Percentiles rank a stretch among this genome's conserved stretches.
Conservation (phyloP, 805 yeast species). For the Candida parachauliodes region DNA sequence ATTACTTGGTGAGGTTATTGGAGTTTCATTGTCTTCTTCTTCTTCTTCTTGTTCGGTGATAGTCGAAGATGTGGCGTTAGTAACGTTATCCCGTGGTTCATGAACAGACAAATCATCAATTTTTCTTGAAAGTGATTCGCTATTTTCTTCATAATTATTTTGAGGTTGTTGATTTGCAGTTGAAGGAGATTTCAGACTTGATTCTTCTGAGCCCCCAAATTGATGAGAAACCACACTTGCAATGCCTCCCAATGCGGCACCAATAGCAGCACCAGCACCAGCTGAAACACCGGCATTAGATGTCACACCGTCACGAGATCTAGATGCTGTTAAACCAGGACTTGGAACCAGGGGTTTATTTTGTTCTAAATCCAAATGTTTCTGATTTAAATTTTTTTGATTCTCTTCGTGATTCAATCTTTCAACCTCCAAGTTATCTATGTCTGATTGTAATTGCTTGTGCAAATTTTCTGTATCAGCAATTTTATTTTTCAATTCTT, state of each 20-base stretch:
- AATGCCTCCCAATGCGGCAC: slow-evolving; percentile 8
- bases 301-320: slow-evolving; percentile 18
- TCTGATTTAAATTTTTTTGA: slow-evolving; percentile 12
- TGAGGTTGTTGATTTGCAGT: neutral
- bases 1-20: slow-evolving; percentile 45
- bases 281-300: slow-evolving; percentile 16
- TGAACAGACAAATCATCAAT: slow-evolving; percentile 25
- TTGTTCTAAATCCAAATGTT: slow-evolving; percentile 4
- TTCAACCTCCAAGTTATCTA: slow-evolving; percentile 16
- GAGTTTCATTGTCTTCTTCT: slow-evolving; percentile 38
- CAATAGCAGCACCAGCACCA: slow-evolving; percentile 19
- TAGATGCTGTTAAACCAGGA: slow-evolving; percentile 16
- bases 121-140: slow-evolving; percentile 20
- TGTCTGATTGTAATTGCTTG: slow-evolving; percentile 20
- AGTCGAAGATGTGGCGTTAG: slow-evolving; percentile 35
- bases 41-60: slow-evolving; percentile 26
- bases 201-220: neutral
- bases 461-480: slow-evolving; percentile 23
- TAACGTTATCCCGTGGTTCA: slow-evolving; percentile 14
- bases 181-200: neutral
- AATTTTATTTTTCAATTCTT: slow-evolving; percentile 31
- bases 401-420: slow-evolving; percentile 14
- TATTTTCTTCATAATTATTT: slow-evolving; percentile 10
- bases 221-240: slow-evolving; percentile 7
- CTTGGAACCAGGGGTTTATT: slow-evolving; percentile 14